phyloP scores from a whole-genome alignment of 106 monocot species.

The Dendrobium catenatum region DNA sequence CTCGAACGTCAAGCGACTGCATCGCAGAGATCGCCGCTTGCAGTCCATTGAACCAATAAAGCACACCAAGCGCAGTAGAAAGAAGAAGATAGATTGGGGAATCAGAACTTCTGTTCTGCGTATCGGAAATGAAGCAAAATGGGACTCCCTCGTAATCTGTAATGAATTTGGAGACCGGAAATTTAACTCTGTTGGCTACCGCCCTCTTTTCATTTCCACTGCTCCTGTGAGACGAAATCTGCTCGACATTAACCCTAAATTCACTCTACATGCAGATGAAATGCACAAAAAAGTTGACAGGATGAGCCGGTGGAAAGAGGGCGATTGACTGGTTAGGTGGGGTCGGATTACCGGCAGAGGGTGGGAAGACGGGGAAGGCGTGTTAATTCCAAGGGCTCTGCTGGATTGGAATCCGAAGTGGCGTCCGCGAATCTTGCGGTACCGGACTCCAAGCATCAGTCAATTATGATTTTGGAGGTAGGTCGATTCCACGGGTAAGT shows the following conservation, averaged over 20 bases:
- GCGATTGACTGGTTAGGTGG: neutral
- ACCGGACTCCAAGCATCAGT: conserved; percentile 1
- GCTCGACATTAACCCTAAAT: no score
- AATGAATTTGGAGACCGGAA: neutral
- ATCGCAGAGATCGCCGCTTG: no score
- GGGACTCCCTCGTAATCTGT: conserved; percentile 9
- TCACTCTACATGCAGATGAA: no score
- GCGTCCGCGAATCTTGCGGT: conserved; percentile 24
- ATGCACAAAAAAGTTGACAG: no score
- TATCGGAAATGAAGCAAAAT: conserved; percentile 9
- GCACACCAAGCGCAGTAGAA: no score
- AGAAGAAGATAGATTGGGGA: neutral
- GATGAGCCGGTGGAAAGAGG: neutral
- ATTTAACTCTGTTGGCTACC: neutral
- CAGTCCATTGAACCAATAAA: no score
- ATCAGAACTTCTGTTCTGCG: neutral
- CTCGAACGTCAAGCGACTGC: no score
- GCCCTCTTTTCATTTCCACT: no score
- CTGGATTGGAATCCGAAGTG: conserved; percentile 31
- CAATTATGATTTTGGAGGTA: no score
- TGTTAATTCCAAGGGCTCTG: neutral
- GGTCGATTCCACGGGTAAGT: no score
- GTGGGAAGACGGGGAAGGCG: neutral
- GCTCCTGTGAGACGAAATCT: no score
- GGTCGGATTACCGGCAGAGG: neutral